Evolutionary conservation across 495 filamentous ascomycete genomes (phyloP).

Genomic region (Neurospora sp.): DNA sequence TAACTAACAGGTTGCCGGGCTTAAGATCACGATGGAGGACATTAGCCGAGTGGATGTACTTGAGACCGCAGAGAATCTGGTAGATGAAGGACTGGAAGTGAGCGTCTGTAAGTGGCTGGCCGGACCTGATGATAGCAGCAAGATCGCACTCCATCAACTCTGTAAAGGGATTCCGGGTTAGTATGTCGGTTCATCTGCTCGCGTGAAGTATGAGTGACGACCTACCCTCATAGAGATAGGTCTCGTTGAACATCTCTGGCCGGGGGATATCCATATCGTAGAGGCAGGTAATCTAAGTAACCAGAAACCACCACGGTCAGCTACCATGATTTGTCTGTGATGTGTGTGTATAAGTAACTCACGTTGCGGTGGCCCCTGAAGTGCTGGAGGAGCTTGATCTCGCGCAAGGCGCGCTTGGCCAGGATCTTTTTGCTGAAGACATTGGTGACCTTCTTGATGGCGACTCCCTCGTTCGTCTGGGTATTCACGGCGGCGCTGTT

Average conservation of each 20-base stretch:
- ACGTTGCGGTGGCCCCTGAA: slow-evolving; percentile 71
- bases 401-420: slow-evolving; percentile 90
- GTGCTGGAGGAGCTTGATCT: slow-evolving; percentile 97
- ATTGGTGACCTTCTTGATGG: slow-evolving; percentile 99
- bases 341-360: slow-evolving; percentile 10
- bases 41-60: slow-evolving; percentile 98
- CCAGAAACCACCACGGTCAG: slow-evolving; percentile 4
- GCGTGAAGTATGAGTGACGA: not conserved
- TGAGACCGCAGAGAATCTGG: slow-evolving; percentile 89
- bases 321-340: not conserved
- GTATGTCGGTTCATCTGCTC: too few relatives aligned
- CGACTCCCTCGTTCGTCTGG: slow-evolving; percentile 88
- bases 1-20: slow-evolving; percentile 92
- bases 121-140: slow-evolving; percentile 94
- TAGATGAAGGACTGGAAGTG: slow-evolving; percentile 95
- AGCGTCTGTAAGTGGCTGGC: slow-evolving; percentile 90
- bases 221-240: slow-evolving; percentile 94
- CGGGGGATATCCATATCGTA: slow-evolving; percentile 99
- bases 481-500: slow-evolving; percentile 82
- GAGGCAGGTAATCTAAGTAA: slow-evolving; percentile 80
- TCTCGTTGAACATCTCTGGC: slow-evolving; percentile 98
- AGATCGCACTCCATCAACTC: slow-evolving; percentile 99
- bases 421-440: slow-evolving; percentile 99
- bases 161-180: slow-evolving; percentile 27
- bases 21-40: slow-evolving; percentile 95